Evolutionary conservation across 2,329 filamentous ascomycete genomes (phyloP).

Genomic region (Fusarium domesticum): DNA sequence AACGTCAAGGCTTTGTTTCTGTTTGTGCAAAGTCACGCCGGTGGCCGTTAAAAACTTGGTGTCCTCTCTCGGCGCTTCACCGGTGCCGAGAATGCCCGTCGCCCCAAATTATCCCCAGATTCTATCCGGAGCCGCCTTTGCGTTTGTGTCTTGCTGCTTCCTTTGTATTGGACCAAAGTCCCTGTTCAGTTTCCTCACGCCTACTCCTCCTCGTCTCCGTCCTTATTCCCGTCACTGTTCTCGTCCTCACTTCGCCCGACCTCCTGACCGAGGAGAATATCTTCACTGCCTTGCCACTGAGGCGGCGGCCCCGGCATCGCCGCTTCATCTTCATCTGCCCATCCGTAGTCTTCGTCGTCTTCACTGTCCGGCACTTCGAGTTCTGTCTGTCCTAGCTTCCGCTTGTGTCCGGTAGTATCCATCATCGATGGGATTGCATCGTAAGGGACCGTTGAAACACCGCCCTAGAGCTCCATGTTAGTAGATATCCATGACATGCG

Average conservation of each 20-base stretch:
- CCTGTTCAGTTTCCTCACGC: constrained; percentile 14
- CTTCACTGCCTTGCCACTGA: constrained; percentile 66
- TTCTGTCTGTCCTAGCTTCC: constrained; percentile 60
- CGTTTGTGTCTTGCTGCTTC: constrained; percentile 15
- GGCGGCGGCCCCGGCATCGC: constrained; percentile 58
- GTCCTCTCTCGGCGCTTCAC: constrained; percentile 31
- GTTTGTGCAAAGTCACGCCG: constrained; percentile 11
- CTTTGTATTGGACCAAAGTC: too few relatives aligned
- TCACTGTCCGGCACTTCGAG: constrained; percentile 61
- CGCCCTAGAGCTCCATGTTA: constrained; percentile 38
- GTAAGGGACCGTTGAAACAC: constrained; percentile 42
- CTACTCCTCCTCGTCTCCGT: neutral
- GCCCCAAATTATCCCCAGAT: constrained; percentile 19
- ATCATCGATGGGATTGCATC: constrained; percentile 37
- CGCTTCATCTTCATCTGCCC: constrained; percentile 65
- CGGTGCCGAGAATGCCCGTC: constrained; percentile 25
- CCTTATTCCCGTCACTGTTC: constrained; percentile 18
- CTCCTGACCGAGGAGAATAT: constrained; percentile 53
- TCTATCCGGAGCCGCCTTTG: constrained; percentile 20
- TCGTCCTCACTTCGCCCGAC: constrained; percentile 41
- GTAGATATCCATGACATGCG: constrained; percentile 14
- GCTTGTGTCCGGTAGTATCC: constrained; percentile 49
- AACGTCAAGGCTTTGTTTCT: constrained; percentile 4
- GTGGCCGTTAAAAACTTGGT: constrained; percentile 18
- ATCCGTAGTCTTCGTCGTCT: constrained; percentile 69